Conservation (phyloP, 176 grass and related monocot species). For the Elaeis guineensis region DNA sequence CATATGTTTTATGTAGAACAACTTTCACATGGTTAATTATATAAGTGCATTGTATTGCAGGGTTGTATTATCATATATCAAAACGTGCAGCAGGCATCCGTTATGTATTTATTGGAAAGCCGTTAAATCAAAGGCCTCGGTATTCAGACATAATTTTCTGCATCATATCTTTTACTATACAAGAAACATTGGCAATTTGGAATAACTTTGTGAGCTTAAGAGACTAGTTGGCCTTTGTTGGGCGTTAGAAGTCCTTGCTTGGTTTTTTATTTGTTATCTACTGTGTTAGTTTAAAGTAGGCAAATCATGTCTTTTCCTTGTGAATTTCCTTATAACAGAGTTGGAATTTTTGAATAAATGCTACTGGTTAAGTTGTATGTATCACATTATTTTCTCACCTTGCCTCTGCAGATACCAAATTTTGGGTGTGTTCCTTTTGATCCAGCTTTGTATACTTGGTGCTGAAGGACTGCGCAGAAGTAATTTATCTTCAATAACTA, state of each 20-base stretch:
- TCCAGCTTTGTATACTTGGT: constrained; percentile 92
- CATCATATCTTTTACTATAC: too few relatives aligned
- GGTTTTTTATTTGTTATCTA: too few relatives aligned
- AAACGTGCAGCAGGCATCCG: constrained; percentile 88
- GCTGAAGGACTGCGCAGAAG: constrained; percentile 80
- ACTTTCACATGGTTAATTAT: constrained; percentile 22
- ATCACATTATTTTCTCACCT: constrained; percentile 7
- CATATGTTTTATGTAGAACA: constrained; percentile 11
- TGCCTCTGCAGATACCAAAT: constrained; percentile 82
- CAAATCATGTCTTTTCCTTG: too few relatives aligned
- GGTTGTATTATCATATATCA: constrained; percentile 93
- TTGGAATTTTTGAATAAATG: too few relatives aligned
- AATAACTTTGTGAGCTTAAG: too few relatives aligned
- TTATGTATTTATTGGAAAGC: constrained; percentile 97
- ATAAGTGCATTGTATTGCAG: constrained; percentile 35
- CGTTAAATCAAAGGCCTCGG: constrained; percentile 93
- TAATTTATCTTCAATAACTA: constrained; percentile 88
- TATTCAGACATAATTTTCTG: constrained; percentile 17
- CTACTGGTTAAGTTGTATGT: too few relatives aligned
- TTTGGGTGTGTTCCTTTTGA: constrained; percentile 84
- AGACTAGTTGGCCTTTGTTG: too few relatives aligned
- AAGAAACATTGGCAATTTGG: too few relatives aligned
- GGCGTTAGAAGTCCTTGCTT: too few relatives aligned
- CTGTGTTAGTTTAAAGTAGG: too few relatives aligned
- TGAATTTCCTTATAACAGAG: too few relatives aligned